Evolutionary conservation across 169 alveolate species (phyloP), one percentile per base, ranked within the genome.

Genomic region (Besnoitia besnoiti): DNA sequence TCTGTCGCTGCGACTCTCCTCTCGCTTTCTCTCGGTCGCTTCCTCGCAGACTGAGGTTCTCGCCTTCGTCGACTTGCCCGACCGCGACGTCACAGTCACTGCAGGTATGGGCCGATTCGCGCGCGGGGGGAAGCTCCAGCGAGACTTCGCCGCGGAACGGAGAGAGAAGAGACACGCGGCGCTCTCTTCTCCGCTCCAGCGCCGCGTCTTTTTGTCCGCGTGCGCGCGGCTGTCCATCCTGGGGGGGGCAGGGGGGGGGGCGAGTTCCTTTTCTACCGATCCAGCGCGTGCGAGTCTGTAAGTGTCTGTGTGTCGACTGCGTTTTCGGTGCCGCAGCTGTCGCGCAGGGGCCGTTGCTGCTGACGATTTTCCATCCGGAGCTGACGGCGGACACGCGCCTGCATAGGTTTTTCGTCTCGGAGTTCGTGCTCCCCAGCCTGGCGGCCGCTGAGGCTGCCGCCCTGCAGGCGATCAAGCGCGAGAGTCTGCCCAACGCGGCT

Each of bases 361-460:
- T 77, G 33, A 77, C 87, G 59, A 77, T 35, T 8, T 77, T 77
- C 87, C 87, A 77, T 24, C 55, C 87, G 1, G 87, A 77, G 87
- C 40, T 77, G 87, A 77, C 87, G 55, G 59, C 35, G n/a, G 87
- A 77, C 59, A 42, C 55, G 4, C 87, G 87, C 33, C 59, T 77
- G 87, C 87, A 77, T 77, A 55, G n/a, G 61, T 39, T 77, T 35
- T 77, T 77, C 40, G 59, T 77, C 59, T 12, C 10, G 40, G 16
- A 77, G 35, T 77, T 77, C 59, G 87, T 77, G 30, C 40, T 40
- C 19, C 87, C 87, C n/a, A 0, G 24, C n/a, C 82, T n/a, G n/a
- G n/a, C n/a, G n/a, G n/a, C n/a, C 82, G 39, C 46, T 19, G 14
- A 7, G 0, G 39, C 44, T 5, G 10, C 47, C 27, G 2, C 24